Evolutionary conservation across 2,329 filamentous ascomycete species (phyloP).

Genomic region (Fusarium sp.): DNA sequence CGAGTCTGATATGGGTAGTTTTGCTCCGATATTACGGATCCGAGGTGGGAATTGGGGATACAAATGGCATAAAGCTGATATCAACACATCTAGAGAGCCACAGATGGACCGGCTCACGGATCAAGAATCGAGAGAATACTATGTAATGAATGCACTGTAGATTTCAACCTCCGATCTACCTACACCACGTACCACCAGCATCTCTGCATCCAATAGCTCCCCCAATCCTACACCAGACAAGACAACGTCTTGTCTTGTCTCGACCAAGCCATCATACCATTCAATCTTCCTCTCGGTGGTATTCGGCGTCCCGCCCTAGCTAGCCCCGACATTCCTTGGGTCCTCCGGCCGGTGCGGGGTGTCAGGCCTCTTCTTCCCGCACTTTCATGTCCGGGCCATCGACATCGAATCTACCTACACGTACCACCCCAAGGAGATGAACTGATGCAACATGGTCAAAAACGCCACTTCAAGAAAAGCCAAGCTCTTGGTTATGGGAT

Average conservation of each 20-base stretch:
- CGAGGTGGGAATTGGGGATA: conserved; percentile 13
- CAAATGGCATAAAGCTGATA: conserved; percentile 5
- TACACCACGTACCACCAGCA: background rate
- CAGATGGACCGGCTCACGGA: conserved; percentile 28
- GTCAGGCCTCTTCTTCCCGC: conserved; percentile 15
- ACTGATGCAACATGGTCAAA: background rate
- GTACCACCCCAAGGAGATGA: background rate
- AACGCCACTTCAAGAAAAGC: conserved; percentile 12
- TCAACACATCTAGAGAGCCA: conserved; percentile 12
- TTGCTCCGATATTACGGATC: no score
- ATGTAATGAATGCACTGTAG: background rate
- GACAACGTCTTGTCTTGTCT: background rate
- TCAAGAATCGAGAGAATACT: background rate
- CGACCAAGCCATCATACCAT: conserved; percentile 12
- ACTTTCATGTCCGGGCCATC: conserved; percentile 35
- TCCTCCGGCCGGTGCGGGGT: conserved; percentile 31
- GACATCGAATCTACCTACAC: background rate
- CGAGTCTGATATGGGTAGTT: background rate
- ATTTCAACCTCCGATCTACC: background rate
- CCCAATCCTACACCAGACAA: background rate
- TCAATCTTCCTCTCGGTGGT: conserved; percentile 24
- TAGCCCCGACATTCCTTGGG: conserved; percentile 24
- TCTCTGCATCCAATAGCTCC: background rate
- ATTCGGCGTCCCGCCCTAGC: conserved; percentile 40
- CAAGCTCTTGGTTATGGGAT: conserved; percentile 1